Evolutionary conservation across 768 basidiomycete genomes (phyloP), one percentile per base, ranked within the genome.

Genomic region (Mycena kentingensis): DNA sequence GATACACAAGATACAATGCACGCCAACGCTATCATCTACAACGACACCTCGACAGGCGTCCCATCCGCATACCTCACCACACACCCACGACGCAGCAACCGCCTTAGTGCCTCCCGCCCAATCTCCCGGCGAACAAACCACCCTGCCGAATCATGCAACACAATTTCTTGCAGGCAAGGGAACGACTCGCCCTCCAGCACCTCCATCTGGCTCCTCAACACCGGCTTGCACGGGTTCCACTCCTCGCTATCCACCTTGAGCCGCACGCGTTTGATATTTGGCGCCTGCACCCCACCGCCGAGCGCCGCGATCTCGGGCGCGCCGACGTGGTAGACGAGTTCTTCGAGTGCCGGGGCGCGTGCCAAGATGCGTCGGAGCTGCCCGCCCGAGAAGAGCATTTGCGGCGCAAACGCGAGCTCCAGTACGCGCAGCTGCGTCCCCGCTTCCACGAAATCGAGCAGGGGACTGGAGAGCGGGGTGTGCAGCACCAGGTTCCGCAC

Each of bases 361-460:
- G 46, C 21, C 19, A 57, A 24, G 10, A 57, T 36, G 2, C 51
- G 50, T 16, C 44, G 55, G 41, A 57, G 34, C 25, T 52, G 50
- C 27, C 22, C 28, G 21, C 51, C 36, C 28, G 55, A 57, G 18
- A 52, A 52, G 1, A n/a, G 25, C 55, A 49, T 46, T 37, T 57
- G 55, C 19, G 55, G 55, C 3, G 50, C 41, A 31, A 57, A 52
- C 12, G 55, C 55, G 0, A 57, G 41, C 43, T 57, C 55, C 18
- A 57, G 46, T n/a, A 50, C 43, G 13, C 56, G 52, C 0, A 58
- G 42, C n/a, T 46, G 24, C 2, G 22, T 18, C 2, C 51, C 56
- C 1, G n/a, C 47, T 22, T 35, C 37, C 12, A 58, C 24, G n/a
- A 58, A 52, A 32, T 49, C 42, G 37, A 58, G 56, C 7, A 53